Evolutionary conservation across 495 filamentous ascomycete genomes (phyloP), one percentile per base, ranked within the genome.

Genomic region (Glutinoglossum americanum): DNA sequence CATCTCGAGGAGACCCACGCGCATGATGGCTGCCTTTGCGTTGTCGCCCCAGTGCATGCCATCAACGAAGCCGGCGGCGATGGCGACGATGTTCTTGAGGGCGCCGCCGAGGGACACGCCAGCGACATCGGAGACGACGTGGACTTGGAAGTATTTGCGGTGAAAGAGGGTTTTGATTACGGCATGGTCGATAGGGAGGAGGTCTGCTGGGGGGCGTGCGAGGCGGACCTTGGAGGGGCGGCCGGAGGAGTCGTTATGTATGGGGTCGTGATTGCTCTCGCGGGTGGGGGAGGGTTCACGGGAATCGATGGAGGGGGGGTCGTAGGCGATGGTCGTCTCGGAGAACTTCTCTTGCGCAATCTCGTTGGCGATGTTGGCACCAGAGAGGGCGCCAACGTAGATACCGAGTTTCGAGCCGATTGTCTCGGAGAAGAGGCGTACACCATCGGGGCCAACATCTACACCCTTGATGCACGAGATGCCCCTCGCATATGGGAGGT

Each of bases 381-480:
- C 93, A 47, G 86, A 93, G 13, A 99, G 78, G 1, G 93, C 89
- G 66, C 93, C 93, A 65, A 89, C 94, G 75, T 99, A 99, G 66
- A 99, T 99, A 56, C 83, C 85, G 8, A 99, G 76, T 48, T 80
- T 81, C 63, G 81, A 78, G 59, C 89, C 88, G 65, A 99, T 97
- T 63, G 81, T 86, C 67, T 99, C 93, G n/a, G 83, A 89, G 75
- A 96, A 93, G 23, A 99, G 78, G 59, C 76, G 76, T 59, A 96
- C 77, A 30, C 88, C 85, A 33, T 84, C 77, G 57, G 84, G 80
- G 11, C 82, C 80, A 47, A 99, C 93, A 59, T 92, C 82, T 51
- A 99, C 87, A 60, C 93, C 93, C 75, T 99, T 99, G 69, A 96
- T 97, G 69, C 93, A 99, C 60, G 87, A 94, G 60, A 99, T 84